A percentile compares a stretch with the other conserved stretches of the same genome.
phyloP scores from a whole-genome alignment of 1,284 basidiomycete species.

The Sutorius eximius region DNA sequence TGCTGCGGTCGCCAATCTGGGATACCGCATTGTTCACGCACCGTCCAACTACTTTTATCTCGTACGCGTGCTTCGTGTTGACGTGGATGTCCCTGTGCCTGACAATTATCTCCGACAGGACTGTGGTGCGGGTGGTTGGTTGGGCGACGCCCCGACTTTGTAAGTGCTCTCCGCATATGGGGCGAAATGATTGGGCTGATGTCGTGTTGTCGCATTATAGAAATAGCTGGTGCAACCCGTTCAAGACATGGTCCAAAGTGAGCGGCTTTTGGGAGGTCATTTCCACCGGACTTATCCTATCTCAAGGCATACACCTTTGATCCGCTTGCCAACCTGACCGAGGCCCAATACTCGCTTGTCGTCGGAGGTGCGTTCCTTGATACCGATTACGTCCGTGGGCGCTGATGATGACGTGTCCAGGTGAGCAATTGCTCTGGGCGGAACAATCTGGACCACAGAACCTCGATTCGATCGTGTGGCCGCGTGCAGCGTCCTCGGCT shows the following conservation, averaged over 20 bases:
- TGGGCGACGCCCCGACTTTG: slow-evolving; percentile 56
- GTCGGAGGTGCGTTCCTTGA: slow-evolving; percentile 43
- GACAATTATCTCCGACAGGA: slow-evolving; percentile 44
- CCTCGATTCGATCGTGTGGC: slow-evolving; percentile 58
- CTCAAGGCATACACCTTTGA: slow-evolving; percentile 53
- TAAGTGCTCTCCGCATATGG: slow-evolving; percentile 12
- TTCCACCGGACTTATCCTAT: neutral
- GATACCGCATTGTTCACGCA: slow-evolving; percentile 65
- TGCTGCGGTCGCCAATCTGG: slow-evolving; percentile 55
- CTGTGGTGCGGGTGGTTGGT: slow-evolving; percentile 79
- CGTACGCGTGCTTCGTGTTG: slow-evolving; percentile 40
- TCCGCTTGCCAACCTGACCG: slow-evolving; percentile 46
- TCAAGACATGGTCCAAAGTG: slow-evolving; percentile 53
- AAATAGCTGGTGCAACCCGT: slow-evolving; percentile 56
- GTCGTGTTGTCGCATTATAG: slow-evolving; percentile 19
- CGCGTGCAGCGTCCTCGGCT: slow-evolving; percentile 57
- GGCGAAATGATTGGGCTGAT: slow-evolving; percentile 8
- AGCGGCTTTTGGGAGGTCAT: slow-evolving; percentile 8
- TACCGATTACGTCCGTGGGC: too few species aligned
- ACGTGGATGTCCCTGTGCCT: slow-evolving; percentile 2
- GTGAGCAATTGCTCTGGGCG: slow-evolving; percentile 53
- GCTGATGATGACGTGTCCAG: slow-evolving; percentile 10
- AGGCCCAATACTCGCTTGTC: slow-evolving; percentile 39
- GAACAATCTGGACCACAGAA: slow-evolving; percentile 56
- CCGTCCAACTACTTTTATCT: slow-evolving; percentile 79